Evolutionary conservation across 2,329 filamentous ascomycete genomes (phyloP), one percentile per base, ranked within the genome.

Genomic region (Colletotrichum australisinense): DNA sequence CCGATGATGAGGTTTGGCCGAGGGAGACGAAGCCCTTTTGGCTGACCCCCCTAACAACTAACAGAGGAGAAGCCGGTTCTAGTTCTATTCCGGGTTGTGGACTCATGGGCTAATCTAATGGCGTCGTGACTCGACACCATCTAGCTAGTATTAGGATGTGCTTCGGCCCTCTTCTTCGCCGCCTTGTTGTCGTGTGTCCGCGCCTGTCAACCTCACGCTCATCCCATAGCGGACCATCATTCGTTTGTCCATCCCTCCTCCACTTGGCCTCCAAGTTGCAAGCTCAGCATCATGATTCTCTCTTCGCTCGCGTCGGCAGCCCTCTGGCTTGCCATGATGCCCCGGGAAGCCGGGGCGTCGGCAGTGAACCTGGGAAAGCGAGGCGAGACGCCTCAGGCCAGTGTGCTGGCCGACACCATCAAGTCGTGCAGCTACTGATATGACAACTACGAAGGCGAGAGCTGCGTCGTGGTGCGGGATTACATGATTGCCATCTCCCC

Each of bases 391-490:
- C 26, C 26, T 28, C 26, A 28, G 26, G 26, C 26, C 26, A 28
- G 5, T 28, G 26, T 28, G 26, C 55, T 32, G 55, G 42, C 30
- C 38, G 0, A 65, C 26, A 65, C 63, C 26, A 65, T 65, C 46
- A 65, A 56, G 46, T 32, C 46, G 16, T 75, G 72, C 53, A 58
- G 55, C n/a, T 49, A 65, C 35, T 75, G 64, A 64, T 71, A 67
- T 63, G 63, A 76, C 55, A 76, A 76, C 63, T 63, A 66, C 42
- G 53, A 69, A 19, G 66, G 72, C 14, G n/a, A 67, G 5, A 55
- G 28, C 32, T 76, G 75, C 70, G 58, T 75, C 35, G 42, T 67
- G 11, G 63, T 76, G 14, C 63, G 72, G 24, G 59, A 67, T 60
- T 63, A 42, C 32, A 38, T 62, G 28, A 72, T 63, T 30, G 63